These are phyloP conservation scores for Coniochaeta sp. DNA, from an alignment of 2,329 filamentous ascomycete genomes.

Conservation along the genomic window DNA sequence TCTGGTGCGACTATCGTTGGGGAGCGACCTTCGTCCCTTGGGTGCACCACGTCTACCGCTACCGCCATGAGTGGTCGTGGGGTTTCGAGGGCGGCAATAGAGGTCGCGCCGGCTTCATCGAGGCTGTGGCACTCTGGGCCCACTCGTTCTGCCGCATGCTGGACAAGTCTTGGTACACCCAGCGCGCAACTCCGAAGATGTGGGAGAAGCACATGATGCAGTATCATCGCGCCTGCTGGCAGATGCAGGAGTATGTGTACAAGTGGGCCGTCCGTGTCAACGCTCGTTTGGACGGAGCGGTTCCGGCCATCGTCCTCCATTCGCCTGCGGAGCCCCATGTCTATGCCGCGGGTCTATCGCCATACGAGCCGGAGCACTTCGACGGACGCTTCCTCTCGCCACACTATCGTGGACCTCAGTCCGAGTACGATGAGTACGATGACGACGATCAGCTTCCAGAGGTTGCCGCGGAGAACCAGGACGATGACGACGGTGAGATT, in stretches of 20 bases:
- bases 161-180: background rate
- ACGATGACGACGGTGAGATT: too few relatives aligned
- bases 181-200: background rate
- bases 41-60: background rate
- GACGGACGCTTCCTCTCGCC: too few relatives aligned
- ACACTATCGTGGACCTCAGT: too few relatives aligned
- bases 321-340: background rate
- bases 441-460: too few relatives aligned
- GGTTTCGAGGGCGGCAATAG: background rate
- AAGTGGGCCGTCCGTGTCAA: background rate
- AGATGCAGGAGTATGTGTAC: background rate
- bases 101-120: background rate
- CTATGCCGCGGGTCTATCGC: too few relatives aligned
- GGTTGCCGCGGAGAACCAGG: too few relatives aligned
- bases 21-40: background rate
- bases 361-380: too few relatives aligned
- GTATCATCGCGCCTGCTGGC: background rate
- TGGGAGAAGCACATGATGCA: background rate
- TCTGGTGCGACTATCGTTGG: background rate
- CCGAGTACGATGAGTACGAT: too few relatives aligned
- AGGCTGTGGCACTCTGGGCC: background rate
- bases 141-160: background rate
- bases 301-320: background rate
- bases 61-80: background rate
- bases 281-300: background rate